These are phyloP conservation scores for Monilinia polystroma DNA, from an alignment of 2,329 filamentous ascomycete genomes.

Conservation along the genomic window DNA sequence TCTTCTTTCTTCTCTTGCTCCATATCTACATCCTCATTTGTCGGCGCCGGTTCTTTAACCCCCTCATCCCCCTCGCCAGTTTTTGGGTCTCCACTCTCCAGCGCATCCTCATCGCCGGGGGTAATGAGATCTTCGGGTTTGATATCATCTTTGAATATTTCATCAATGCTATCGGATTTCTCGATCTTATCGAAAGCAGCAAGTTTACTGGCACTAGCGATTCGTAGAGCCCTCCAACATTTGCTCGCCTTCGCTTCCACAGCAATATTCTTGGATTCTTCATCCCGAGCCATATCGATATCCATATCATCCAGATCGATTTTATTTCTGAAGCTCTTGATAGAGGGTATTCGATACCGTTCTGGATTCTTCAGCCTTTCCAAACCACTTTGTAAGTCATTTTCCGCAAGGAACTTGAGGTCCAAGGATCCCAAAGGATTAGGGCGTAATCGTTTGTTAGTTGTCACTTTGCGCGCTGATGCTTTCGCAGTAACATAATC, in stretches of 20 bases:
- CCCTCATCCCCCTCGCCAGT: background rate
- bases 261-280: slow-evolving; percentile 56
- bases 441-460: slow-evolving; percentile 67
- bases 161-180: slow-evolving; percentile 68
- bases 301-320: slow-evolving; percentile 83
- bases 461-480: slow-evolving; percentile 63
- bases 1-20: slow-evolving; percentile 8
- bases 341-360: slow-evolving; percentile 67
- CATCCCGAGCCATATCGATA: slow-evolving; percentile 72
- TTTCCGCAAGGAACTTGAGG: slow-evolving; percentile 74
- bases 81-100: slow-evolving; percentile 40
- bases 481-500: slow-evolving; percentile 70
- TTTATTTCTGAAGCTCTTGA: slow-evolving; percentile 67
- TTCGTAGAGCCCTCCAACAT: slow-evolving; percentile 82
- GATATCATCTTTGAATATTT: slow-evolving; percentile 53
- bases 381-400: slow-evolving; percentile 59
- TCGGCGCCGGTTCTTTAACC: slow-evolving; percentile 23
- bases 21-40: slow-evolving; percentile 15
- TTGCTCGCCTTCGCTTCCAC: slow-evolving; percentile 80
- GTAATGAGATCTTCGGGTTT: slow-evolving; percentile 41
- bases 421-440: slow-evolving; percentile 71
- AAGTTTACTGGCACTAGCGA: slow-evolving; percentile 73
- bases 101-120: slow-evolving; percentile 41
- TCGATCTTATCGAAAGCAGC: slow-evolving; percentile 84
- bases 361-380: slow-evolving; percentile 65